phyloP scores from a whole-genome alignment of 108 stramenopile genomes.

The Discostella pseudostelligera region DNA sequence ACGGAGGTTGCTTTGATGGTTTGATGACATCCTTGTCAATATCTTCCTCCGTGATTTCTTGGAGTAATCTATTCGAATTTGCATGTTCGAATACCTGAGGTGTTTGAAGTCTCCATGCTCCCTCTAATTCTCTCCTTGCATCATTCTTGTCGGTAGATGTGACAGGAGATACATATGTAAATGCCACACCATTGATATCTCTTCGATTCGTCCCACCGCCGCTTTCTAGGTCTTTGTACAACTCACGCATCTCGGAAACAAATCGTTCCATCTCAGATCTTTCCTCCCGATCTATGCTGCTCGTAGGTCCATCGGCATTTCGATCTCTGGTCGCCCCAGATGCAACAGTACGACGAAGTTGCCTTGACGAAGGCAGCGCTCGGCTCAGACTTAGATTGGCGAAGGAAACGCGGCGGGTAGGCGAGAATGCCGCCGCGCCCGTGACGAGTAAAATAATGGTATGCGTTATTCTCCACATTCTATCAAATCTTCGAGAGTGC shows the following conservation, averaged over 20 bases:
- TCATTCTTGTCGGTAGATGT: constrained; percentile 5
- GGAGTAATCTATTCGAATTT: constrained; percentile 21
- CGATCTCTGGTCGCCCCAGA: neutral
- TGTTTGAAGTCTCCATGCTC: constrained; percentile 34
- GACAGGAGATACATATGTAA: constrained; percentile 38
- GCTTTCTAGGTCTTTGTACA: constrained; percentile 41
- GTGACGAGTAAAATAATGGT: neutral
- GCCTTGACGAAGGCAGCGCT: neutral
- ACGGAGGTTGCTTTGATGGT: constrained; percentile 23
- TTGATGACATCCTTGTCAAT: neutral
- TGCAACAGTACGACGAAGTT: neutral
- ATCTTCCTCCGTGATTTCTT: constrained; percentile 12
- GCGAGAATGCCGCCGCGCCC: constrained; percentile 19
- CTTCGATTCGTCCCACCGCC: constrained; percentile 39
- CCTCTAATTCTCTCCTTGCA: constrained; percentile 6
- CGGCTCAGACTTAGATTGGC: neutral
- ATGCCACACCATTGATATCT: constrained; percentile 25
- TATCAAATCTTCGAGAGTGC: neutral
- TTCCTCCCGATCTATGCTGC: neutral
- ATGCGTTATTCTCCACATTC: neutral
- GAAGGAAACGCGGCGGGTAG: neutral
- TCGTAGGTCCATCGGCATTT: neutral
- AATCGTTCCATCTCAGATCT: constrained; percentile 29
- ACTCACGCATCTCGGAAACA: constrained; percentile 18
- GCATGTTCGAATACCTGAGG: constrained; percentile 16